Percentiles rank a stretch among this genome's conserved stretches.
phyloP scores from a whole-genome alignment of 2,329 filamentous ascomycete species.

The Colletotrichum scovillei region DNA sequence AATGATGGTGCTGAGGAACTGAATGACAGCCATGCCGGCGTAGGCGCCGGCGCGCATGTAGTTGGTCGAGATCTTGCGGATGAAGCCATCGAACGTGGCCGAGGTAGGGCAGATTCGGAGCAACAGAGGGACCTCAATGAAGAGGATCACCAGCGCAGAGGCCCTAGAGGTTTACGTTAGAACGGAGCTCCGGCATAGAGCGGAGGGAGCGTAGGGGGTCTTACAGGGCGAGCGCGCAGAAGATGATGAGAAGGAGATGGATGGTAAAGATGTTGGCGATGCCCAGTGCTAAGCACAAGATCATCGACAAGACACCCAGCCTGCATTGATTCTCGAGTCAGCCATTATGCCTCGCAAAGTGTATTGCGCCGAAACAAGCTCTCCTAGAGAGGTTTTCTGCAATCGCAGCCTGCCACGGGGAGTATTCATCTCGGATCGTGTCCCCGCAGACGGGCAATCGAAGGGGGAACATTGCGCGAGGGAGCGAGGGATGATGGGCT shows the following conservation, averaged over 20 bases:
- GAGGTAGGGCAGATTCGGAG: slow-evolving; percentile 98
- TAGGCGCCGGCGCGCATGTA: slow-evolving; percentile 96
- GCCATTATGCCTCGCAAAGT: slow-evolving; percentile 28
- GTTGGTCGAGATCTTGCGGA: slow-evolving; percentile 94
- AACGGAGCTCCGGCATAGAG: background rate
- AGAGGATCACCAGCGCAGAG: slow-evolving; percentile 80
- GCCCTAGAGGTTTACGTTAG: slow-evolving; percentile 58
- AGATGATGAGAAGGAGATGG: slow-evolving; percentile 59
- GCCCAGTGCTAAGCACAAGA: slow-evolving; percentile 76
- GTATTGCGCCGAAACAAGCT: background rate
- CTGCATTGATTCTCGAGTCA: slow-evolving; percentile 51
- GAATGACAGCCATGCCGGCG: slow-evolving; percentile 79
- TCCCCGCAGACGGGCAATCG: background rate
- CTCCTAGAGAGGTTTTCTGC: background rate
- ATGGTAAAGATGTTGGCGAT: slow-evolving; percentile 75
- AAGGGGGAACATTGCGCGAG: background rate
- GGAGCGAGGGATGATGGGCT: background rate
- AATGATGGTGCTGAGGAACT: slow-evolving; percentile 83
- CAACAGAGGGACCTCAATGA: slow-evolving; percentile 92
- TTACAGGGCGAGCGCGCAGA: slow-evolving; percentile 66
- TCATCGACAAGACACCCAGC: slow-evolving; percentile 77
- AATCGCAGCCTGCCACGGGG: background rate
- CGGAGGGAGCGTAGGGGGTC: slow-evolving; percentile 39
- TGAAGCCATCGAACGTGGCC: slow-evolving; percentile 84
- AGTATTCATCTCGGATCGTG: background rate